Evolutionary conservation across 2,329 filamentous ascomycete genomes (phyloP), one percentile per base, ranked within the genome.

Genomic region (Monosporascus sp.): DNA sequence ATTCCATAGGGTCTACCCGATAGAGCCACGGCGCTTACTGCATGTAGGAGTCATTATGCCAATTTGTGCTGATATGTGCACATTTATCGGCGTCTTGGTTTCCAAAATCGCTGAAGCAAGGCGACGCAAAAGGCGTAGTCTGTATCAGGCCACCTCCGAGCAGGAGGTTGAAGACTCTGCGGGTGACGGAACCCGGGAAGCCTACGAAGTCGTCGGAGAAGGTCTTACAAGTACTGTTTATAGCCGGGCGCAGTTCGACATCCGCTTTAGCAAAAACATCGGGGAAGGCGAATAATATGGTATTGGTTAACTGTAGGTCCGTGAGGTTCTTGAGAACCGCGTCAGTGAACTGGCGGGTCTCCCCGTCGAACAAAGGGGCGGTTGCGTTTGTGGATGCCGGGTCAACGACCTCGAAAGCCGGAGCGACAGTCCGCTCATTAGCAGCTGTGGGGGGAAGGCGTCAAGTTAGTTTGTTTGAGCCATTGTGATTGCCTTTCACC

Each of bases 321-420:
- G 63, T 65, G 31, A 65, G 61, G 40, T 65, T 65, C n/a, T 58
- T 56, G 19, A 65, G 37, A 31, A 65, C 58, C 24, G 57, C 58
- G 37, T 62, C 59, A 6, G 62, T 65, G 26, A 65, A 55, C 52
- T 64, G 62, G 49, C 48, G 55, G 4, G 60, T 64, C 53, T 65
- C 63, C 35, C 63, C 60, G 16, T 54, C 58, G 41, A 66, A 66
- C 44, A 65, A 60, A 37, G 60, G 52, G 24, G 63, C 63, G 38
- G 64, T 65, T 16, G 63, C 58, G 31, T 65, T 66, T 2, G 63
- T 63, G 51, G 60, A 56, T n/a, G 60, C 57, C 16, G 60, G 54
- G 37, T 63, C 41, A 45, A 63, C 49, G 14, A 61, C 19, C n/a
- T 54, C 60, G 46, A 60, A 64, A 41, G 63, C 64, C 47, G 64